These are phyloP conservation scores for Phytopythium aichiense DNA, from an alignment of 352 stramenopile genomes.

Conservation along the genomic window DNA sequence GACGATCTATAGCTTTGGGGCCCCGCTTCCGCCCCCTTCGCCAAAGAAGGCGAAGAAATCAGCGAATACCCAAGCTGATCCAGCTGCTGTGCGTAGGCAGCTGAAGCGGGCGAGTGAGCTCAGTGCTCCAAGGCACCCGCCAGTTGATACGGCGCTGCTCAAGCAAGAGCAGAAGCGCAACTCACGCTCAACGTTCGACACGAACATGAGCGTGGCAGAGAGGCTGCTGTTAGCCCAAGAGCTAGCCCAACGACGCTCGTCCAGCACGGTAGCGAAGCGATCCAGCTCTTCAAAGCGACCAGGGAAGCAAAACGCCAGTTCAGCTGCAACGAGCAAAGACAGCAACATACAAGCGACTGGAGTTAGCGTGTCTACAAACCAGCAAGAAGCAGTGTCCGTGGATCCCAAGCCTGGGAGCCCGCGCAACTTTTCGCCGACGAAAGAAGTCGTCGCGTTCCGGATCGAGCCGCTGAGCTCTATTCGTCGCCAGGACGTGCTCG, in stretches of 20 bases:
- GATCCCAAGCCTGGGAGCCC: neutral
- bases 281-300: slow-evolving; percentile 1
- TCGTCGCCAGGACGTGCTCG: slow-evolving; percentile 15
- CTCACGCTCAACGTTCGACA: slow-evolving; percentile 51
- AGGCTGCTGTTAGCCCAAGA: slow-evolving; percentile 48
- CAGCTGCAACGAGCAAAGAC: neutral
- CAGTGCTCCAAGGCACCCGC: slow-evolving; percentile 58
- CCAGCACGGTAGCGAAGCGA: slow-evolving; percentile 7
- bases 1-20: slow-evolving; percentile 51
- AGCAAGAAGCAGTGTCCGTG: neutral
- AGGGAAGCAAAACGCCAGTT: neutral
- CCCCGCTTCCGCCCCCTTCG: slow-evolving; percentile 23
- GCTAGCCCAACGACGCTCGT: slow-evolving; percentile 31
- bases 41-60: slow-evolving; percentile 38
- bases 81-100: slow-evolving; percentile 41
- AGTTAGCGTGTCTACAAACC: neutral
- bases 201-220: slow-evolving; percentile 66
- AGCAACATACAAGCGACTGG: neutral
- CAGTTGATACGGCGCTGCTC: slow-evolving; percentile 54
- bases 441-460: slow-evolving; percentile 37
- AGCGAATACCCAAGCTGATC: slow-evolving; percentile 14
- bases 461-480: slow-evolving; percentile 23
- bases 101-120: slow-evolving; percentile 51
- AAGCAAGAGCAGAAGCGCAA: slow-evolving; percentile 58
- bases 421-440: slow-evolving; percentile 18